Percentiles rank a stretch among this genome's conserved stretches.
phyloP scores from a whole-genome alignment of 2,329 filamentous ascomycete genomes.

The Lecanicillium sp. region DNA sequence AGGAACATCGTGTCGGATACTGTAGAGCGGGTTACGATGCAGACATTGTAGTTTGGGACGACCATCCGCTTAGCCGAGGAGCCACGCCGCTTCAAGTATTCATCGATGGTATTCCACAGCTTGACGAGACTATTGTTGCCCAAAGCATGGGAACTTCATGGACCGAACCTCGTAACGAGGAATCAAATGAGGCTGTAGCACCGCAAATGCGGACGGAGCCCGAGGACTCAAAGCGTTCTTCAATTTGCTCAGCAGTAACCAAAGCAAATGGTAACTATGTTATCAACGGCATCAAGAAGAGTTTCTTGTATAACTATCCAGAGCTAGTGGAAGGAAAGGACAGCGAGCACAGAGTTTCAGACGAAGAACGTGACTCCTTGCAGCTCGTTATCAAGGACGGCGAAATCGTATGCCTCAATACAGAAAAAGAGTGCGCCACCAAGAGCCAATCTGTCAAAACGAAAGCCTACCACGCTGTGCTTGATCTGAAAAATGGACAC shows the following conservation, averaged over 20 bases:
- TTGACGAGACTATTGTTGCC: slow-evolving; percentile 23
- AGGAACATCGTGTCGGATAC: slow-evolving; percentile 35
- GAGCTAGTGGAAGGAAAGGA: slow-evolving; percentile 4
- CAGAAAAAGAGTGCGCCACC: background rate
- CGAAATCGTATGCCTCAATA: background rate
- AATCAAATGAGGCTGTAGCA: background rate
- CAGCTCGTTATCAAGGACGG: background rate
- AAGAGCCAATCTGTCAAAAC: slow-evolving; percentile 19
- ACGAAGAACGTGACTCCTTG: background rate
- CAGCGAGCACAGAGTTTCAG: no score
- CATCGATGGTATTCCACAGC: slow-evolving; percentile 32
- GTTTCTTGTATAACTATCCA: slow-evolving; percentile 21
- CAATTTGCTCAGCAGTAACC: slow-evolving; percentile 17
- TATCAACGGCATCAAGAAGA: slow-evolving; percentile 27
- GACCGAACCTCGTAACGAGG: slow-evolving; percentile 2
- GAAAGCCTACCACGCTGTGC: slow-evolving; percentile 17
- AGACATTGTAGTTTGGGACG: slow-evolving; percentile 41
- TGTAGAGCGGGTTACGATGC: slow-evolving; percentile 37
- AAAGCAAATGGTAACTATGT: slow-evolving; percentile 19
- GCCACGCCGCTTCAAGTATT: slow-evolving; percentile 38
- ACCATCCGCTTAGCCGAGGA: slow-evolving; percentile 35
- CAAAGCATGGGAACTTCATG: slow-evolving; percentile 16
- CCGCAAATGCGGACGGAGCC: slow-evolving; percentile 16
- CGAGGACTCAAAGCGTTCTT: slow-evolving; percentile 11
- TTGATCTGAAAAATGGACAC: slow-evolving; percentile 34